Evolutionary conservation across 192 early-diverging fungal genomes (phyloP).

Genomic region (Diversispora eburnea): DNA sequence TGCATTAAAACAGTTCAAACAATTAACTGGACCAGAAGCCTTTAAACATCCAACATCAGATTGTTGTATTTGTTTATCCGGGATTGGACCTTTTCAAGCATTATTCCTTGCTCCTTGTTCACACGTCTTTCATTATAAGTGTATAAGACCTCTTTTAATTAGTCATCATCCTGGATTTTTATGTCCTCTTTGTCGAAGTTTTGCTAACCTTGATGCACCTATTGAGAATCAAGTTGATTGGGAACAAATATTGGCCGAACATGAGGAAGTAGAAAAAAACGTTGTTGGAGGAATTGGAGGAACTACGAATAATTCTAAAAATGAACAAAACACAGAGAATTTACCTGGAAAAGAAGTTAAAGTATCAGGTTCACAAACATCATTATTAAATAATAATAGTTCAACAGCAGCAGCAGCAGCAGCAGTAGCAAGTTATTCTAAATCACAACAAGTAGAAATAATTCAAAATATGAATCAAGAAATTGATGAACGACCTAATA

Average conservation of each 20-base stretch:
- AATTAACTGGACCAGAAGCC: constrained; percentile 47
- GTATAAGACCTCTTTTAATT: constrained; percentile 77
- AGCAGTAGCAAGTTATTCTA: constrained; percentile 2
- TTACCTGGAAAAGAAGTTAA: neutral
- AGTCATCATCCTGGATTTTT: constrained; percentile 70
- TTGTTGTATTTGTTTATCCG: constrained; percentile 90
- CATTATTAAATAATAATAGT: constrained; percentile 20
- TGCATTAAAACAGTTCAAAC: constrained; percentile 45
- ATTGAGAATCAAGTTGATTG: constrained; percentile 44
- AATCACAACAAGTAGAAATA: constrained; percentile 18
- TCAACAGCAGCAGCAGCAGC: constrained; percentile 27
- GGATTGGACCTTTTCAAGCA: constrained; percentile 82
- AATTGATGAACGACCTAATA: neutral
- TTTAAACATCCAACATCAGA: constrained; percentile 44
- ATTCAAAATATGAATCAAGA: neutral
- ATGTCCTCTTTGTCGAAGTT: constrained; percentile 89
- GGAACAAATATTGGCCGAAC: constrained; percentile 45
- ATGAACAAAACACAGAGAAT: neutral
- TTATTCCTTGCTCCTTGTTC: constrained; percentile 92
- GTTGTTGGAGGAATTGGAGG: neutral
- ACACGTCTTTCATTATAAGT: constrained; percentile 93
- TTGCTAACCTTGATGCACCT: constrained; percentile 83
- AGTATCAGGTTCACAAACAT: constrained; percentile 19
- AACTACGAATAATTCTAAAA: neutral
- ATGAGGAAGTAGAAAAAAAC: constrained; percentile 37